These are phyloP conservation scores for Aspergillus carbonarius DNA, from an alignment of 2,329 filamentous ascomycete species.

Conservation along the genomic window DNA sequence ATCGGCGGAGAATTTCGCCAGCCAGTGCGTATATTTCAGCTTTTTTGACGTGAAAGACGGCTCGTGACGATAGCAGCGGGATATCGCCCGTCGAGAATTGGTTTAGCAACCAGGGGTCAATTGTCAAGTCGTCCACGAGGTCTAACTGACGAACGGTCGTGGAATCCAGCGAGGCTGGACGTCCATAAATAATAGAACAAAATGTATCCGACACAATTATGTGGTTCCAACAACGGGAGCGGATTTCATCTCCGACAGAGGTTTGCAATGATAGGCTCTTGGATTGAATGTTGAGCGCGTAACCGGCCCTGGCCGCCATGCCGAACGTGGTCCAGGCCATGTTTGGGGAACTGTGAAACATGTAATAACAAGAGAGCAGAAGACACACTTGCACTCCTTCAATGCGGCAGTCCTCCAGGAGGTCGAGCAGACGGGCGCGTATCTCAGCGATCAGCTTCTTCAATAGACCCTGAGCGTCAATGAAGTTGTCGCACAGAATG, in stretches of 20 bases:
- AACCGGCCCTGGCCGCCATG: neutral
- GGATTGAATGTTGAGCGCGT: neutral
- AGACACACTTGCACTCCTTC: neutral
- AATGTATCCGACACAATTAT: neutral
- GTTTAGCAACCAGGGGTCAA: neutral
- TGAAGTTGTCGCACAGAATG: neutral
- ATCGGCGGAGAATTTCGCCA: neutral
- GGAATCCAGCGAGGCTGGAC: neutral
- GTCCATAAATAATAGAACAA: neutral
- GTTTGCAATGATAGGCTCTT: neutral
- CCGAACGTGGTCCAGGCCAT: neutral
- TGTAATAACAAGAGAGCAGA: neutral
- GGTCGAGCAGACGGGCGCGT: neutral
- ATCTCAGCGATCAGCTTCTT: neutral
- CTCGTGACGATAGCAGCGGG: neutral
- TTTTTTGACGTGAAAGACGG: neutral
- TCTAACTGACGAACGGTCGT: neutral
- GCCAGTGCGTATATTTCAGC: neutral
- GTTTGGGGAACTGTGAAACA: neutral
- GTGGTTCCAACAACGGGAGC: conserved; percentile 5
- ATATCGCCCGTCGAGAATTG: neutral
- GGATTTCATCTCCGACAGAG: neutral
- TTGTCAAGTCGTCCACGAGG: neutral
- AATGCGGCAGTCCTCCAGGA: neutral
- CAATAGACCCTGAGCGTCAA: neutral